Conservation (phyloP, 805 yeast species). For the Zygotorulaspora chibaensis region DNA sequence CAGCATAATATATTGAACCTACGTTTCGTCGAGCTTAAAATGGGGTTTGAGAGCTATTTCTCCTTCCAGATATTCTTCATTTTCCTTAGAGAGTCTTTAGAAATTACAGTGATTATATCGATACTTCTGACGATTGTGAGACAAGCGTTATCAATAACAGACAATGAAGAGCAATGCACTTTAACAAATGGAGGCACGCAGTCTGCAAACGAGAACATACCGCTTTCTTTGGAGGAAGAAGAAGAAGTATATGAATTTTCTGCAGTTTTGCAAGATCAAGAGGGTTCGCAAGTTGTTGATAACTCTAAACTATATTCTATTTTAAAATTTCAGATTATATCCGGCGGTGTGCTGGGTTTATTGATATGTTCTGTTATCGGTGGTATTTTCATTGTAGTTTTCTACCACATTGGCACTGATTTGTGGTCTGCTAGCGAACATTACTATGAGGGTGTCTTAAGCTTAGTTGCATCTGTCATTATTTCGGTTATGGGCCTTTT, state of each 20-base stretch:
- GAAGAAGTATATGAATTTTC: slow-evolving; percentile 26
- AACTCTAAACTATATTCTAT: slow-evolving; percentile 38
- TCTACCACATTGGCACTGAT: slow-evolving; percentile 76
- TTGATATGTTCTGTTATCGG: slow-evolving; percentile 69
- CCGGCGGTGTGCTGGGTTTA: slow-evolving; percentile 74
- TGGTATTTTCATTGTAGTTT: slow-evolving; percentile 59
- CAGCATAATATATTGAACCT: too few species aligned
- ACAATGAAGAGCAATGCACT: slow-evolving; percentile 17
- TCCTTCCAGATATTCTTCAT: slow-evolving; percentile 73
- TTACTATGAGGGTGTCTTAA: slow-evolving; percentile 82
- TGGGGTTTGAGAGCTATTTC: slow-evolving; percentile 46
- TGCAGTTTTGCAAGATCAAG: slow-evolving; percentile 10
- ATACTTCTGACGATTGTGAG: slow-evolving; percentile 67
- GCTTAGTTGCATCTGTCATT: slow-evolving; percentile 69
- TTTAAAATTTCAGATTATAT: slow-evolving; percentile 69
- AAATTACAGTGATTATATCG: slow-evolving; percentile 71
- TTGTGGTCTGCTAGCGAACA: slow-evolving; percentile 86
- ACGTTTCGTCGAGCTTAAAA: slow-evolving; percentile 4
- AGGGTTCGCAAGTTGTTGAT: slow-evolving; percentile 25
- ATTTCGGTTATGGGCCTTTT: slow-evolving; percentile 87
- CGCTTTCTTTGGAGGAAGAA: slow-evolving; percentile 27
- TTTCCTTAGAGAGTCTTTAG: slow-evolving; percentile 67
- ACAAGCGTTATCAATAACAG: slow-evolving; percentile 47
- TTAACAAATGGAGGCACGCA: not conserved
- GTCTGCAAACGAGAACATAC: slow-evolving; percentile 9